A percentile compares a stretch with the other conserved stretches of the same genome.
These are phyloP conservation scores for Xylaria sp. DNA, from an alignment of 2,329 filamentous ascomycete genomes.

Conservation along the genomic window DNA sequence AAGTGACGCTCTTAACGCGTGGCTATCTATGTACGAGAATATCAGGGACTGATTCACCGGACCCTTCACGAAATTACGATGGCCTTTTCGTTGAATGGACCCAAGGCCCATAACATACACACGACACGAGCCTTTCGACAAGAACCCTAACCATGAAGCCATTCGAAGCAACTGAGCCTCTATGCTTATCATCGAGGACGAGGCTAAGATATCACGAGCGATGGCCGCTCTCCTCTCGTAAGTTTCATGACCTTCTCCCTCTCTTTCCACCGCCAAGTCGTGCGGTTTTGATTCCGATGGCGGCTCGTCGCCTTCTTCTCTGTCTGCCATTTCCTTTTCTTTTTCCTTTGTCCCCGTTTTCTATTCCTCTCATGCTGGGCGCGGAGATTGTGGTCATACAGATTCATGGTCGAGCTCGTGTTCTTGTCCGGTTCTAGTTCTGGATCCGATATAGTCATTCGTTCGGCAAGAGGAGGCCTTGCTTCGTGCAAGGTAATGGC, in stretches of 20 bases:
- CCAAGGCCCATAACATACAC: no score
- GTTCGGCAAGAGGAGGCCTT: not conserved
- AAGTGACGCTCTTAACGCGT: no score
- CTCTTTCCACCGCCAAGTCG: not conserved
- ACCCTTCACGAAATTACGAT: no score
- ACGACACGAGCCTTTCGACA: no score
- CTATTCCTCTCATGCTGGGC: not conserved
- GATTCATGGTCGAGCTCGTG: not conserved
- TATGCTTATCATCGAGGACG: no score
- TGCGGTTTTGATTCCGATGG: conserved; percentile 14
- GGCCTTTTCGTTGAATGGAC: no score
- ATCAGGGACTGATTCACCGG: no score
- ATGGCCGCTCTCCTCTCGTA: not conserved
- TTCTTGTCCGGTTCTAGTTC: not conserved
- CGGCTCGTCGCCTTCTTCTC: not conserved
- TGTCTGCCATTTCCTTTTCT: not conserved
- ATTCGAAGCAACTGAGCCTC: no score
- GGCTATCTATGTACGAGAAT: no score
- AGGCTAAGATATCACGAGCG: not conserved
- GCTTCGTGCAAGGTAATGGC: not conserved
- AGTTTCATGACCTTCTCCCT: not conserved
- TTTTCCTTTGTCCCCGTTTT: not conserved
- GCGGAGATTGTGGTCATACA: not conserved
- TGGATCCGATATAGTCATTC: not conserved
- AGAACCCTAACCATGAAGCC: no score